Base-by-base conservation (phyloP, 169 alveolate genomes). In the Plasmodium gonderi region DNA sequence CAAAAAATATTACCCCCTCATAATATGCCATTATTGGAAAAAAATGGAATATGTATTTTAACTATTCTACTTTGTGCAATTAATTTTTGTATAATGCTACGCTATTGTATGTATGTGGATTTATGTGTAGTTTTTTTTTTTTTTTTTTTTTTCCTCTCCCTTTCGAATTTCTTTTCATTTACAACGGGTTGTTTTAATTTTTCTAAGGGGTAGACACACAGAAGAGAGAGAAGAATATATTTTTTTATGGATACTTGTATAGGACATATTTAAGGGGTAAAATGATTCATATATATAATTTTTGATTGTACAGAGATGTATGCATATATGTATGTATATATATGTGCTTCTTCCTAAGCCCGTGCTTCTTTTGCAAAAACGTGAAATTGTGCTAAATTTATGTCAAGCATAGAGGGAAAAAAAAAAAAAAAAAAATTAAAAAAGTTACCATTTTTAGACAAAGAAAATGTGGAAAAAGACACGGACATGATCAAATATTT, bases 121-220 rank as follows among this genome's bases (percentile, higher is more conserved):
- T 11, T n/a, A 60, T 20, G 36, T 14, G 38, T 60, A 60, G n/a
- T 0, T 60, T 60, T 12, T 47, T 68, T 67, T 82, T 47, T 17
- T 67, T n/a, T 38, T 47, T 33, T 78, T 33, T 49, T 36, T 20
- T 74, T 40, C 42, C 14, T 20, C 29, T 0, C 72, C 81, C 51
- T n/a, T 12, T 36, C 44, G 17, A n/a, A 6, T 36, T 33, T 20
- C 12, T 75, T 20, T 9, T 38, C 64, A 75, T 42, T 36, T 14
- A 29, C 4, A 79, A 49, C 7, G 20, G 26, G 76, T 36, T 31
- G 54, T 4, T 69, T 72, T 68, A 31, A 47, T 36, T 42, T 47
- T 69, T 49, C 72, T 12, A 69, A 83, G 92, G 92, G 31, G 83
- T 83, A 72, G 92, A 83, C 77, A 83, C 92, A 12, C 11, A 83